Percentiles rank a stretch among this genome's conserved stretches.
Evolutionary conservation across 768 basidiomycete genomes (phyloP).

Genomic region (Kwoniella pini): DNA sequence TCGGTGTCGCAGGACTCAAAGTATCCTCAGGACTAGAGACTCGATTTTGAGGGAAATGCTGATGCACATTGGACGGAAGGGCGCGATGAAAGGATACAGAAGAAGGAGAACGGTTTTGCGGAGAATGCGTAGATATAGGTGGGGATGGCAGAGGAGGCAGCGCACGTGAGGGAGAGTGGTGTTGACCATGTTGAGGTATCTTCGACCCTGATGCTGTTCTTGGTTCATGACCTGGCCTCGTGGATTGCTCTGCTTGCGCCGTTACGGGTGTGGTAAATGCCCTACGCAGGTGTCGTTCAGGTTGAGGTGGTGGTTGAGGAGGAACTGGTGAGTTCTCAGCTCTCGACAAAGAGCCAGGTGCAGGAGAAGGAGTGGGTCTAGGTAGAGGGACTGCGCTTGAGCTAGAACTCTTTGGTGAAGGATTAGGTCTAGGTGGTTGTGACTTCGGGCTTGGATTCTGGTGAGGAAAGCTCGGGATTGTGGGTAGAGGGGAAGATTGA

Average conservation of each 20-base stretch:
- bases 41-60: slow-evolving; percentile 17
- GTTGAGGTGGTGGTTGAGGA: slow-evolving; percentile 47
- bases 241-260: slow-evolving; percentile 1
- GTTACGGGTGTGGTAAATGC: slow-evolving; percentile 39
- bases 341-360: not conserved
- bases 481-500: slow-evolving; percentile 36
- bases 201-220: slow-evolving; percentile 25
- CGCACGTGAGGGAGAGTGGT: slow-evolving; percentile 32
- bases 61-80: slow-evolving; percentile 10
- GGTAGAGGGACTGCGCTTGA: not conserved
- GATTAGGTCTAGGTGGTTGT: slow-evolving; percentile 1
- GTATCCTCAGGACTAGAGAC: slow-evolving; percentile 35
- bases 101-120: slow-evolving; percentile 19
- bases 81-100: slow-evolving; percentile 3
- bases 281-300: slow-evolving; percentile 41
- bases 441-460: slow-evolving; percentile 7
- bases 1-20: slow-evolving; percentile 28
- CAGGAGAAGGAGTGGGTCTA: not conserved
- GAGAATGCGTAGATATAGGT: slow-evolving; percentile 9
- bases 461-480: slow-evolving; percentile 3
- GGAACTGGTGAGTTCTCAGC: slow-evolving; percentile 18
- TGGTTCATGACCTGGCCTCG: slow-evolving; percentile 21
- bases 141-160: slow-evolving; percentile 40
- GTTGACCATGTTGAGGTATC: slow-evolving; percentile 8
- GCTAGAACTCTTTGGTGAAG: not conserved